Percentiles rank a stretch among this genome's conserved stretches.
These are phyloP conservation scores for Annulohypoxylon nitens DNA, from an alignment of 495 filamentous ascomycete species.

Conservation along the genomic window DNA sequence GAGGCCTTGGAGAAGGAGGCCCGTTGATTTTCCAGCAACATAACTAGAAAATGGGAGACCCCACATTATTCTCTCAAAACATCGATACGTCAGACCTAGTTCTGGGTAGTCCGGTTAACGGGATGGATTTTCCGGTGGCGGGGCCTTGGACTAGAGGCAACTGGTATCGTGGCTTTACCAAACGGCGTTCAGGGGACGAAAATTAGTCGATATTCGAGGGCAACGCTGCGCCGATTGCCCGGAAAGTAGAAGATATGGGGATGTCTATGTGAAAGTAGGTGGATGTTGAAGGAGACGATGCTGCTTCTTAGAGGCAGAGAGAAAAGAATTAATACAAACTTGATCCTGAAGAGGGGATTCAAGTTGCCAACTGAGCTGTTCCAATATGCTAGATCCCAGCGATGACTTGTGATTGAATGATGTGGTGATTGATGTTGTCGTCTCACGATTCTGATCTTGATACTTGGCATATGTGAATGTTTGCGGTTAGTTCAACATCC, in stretches of 20 bases:
- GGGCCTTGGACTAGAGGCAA: slow-evolving; percentile 29
- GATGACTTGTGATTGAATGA: background rate
- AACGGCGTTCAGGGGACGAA: slow-evolving; percentile 35
- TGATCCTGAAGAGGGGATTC: background rate
- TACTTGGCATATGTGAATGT: background rate
- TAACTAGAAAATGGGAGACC: background rate
- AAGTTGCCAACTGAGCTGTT: background rate
- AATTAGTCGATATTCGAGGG: slow-evolving; percentile 5
- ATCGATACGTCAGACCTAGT: slow-evolving; percentile 26
- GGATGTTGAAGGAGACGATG: background rate
- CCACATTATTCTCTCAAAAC: background rate
- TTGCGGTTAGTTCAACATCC: background rate
- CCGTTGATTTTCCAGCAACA: slow-evolving; percentile 18
- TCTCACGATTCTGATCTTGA: background rate
- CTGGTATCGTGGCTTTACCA: slow-evolving; percentile 11
- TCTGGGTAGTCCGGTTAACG: slow-evolving; percentile 38
- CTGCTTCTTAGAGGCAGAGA: background rate
- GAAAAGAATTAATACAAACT: slow-evolving; percentile 25
- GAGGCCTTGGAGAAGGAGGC: slow-evolving; percentile 61
- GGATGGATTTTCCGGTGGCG: slow-evolving; percentile 18
- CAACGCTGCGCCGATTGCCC: slow-evolving; percentile 11
- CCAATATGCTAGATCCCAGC: background rate
- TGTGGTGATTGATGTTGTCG: background rate
- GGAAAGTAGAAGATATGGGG: background rate
- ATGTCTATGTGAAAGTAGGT: background rate